Evolutionary conservation across 2,329 filamentous ascomycete genomes (phyloP).

Genomic region (Aschersonia sp.): DNA sequence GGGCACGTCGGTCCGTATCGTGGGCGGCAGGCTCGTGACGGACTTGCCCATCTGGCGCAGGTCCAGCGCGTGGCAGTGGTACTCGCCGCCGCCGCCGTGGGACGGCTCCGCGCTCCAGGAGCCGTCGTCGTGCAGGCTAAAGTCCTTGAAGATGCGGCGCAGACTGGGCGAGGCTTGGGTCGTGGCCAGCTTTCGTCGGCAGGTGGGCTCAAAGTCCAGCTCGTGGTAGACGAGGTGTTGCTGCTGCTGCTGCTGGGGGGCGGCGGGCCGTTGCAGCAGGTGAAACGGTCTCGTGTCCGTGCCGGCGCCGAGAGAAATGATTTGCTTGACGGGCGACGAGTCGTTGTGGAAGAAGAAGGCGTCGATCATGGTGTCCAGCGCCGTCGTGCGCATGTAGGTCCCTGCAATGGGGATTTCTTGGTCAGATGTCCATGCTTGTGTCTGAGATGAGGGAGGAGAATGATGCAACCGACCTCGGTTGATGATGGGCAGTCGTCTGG

Average conservation of each 20-base stretch:
- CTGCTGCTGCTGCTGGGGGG: no score
- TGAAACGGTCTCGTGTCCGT: constrained; percentile 85
- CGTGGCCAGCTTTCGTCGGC: constrained; percentile 46
- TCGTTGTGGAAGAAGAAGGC: constrained; percentile 44
- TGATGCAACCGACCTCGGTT: constrained; percentile 56
- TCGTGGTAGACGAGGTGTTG: constrained; percentile 66
- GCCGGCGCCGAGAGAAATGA: constrained; percentile 84
- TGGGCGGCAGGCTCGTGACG: constrained; percentile 1
- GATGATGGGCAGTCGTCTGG: constrained; percentile 73
- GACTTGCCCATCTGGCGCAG: constrained; percentile 40
- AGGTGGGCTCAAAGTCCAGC: constrained; percentile 71
- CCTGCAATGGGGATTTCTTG: constrained; percentile 31
- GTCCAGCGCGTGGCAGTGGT: constrained; percentile 52
- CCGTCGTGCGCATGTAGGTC: constrained; percentile 80
- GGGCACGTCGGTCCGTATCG: constrained; percentile 42
- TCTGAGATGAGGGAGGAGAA: neutral
- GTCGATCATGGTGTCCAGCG: constrained; percentile 64
- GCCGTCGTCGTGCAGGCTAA: constrained; percentile 13
- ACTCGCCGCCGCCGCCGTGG: constrained; percentile 25
- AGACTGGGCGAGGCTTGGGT: constrained; percentile 31
- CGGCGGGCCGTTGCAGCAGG: constrained; percentile 32
- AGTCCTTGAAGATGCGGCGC: constrained; percentile 21
- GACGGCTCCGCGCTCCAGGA: constrained; percentile 28
- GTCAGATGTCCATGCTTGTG: neutral
- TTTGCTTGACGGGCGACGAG: constrained; percentile 41